These are phyloP conservation scores for Beauveria scarabaeidicola DNA, from an alignment of 2,329 filamentous ascomycete genomes.

Conservation along the genomic window DNA sequence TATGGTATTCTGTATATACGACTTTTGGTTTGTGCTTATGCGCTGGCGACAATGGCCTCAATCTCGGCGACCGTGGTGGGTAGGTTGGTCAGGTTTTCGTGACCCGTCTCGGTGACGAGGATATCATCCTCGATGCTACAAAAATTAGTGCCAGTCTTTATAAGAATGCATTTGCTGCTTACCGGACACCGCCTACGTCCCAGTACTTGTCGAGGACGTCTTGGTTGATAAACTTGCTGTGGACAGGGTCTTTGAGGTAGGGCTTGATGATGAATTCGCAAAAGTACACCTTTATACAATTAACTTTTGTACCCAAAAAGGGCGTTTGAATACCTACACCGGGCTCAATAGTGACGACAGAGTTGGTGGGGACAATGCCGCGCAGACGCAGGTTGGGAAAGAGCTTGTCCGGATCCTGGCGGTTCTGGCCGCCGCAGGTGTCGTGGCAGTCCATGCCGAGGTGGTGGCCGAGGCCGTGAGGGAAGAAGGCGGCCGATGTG, in stretches of 20 bases:
- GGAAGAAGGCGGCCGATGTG: conserved; percentile 85
- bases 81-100: conserved; percentile 64
- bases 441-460: conserved; percentile 92
- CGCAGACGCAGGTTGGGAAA: conserved; percentile 82
- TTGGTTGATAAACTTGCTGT: conserved; percentile 68
- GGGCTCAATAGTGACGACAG: conserved; percentile 90
- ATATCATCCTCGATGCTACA: conserved; percentile 60
- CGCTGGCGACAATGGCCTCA: conserved; percentile 31
- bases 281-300: conserved; percentile 65
- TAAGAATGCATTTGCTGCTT: conserved; percentile 20
- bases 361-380: conserved; percentile 63
- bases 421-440: conserved; percentile 69
- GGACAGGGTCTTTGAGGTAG: conserved; percentile 62
- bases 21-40: neutral
- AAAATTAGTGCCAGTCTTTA: conserved; percentile 15
- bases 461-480: conserved; percentile 85
- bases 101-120: conserved; percentile 59
- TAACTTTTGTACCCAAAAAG: no score
- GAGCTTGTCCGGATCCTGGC: conserved; percentile 69
- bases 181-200: conserved; percentile 68
- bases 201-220: conserved; percentile 70
- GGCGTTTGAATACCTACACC: conserved; percentile 48
- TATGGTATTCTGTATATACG: neutral
- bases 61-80: conserved; percentile 59
- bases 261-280: conserved; percentile 81